Evolutionary conservation across 202 grass and related monocot species (phyloP), one percentile per base, ranked within the genome.

Genomic region (Carex sylvatica): DNA sequence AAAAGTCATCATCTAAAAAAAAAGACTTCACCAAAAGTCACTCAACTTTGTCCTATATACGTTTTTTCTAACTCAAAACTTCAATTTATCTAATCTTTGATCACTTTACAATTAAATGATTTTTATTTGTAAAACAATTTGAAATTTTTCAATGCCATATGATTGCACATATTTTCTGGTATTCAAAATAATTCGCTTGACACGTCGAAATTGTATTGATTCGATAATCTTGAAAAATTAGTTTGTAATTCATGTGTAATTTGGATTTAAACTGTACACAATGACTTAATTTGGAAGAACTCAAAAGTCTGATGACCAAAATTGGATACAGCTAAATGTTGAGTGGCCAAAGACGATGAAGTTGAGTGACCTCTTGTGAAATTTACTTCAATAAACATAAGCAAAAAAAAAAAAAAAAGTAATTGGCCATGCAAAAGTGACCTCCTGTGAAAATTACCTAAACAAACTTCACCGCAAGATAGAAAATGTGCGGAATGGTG

Each of bases 401-500:
- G 10, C 42, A 22, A 74, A 18, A 64, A 44, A 44, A 38, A 36
- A 36, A 36, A 7, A 40, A 44, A 0, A 55, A 52, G 38, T 6
- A 52, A 51, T 26, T n/a, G 22, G 19, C 10, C 52, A 63, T 14
- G 38, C 42, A 20, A 38, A 20, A 38, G 31, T 40, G 36, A 40
- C 36, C 0, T 40, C 36, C 6, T 40, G 36, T 40, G 36, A 40
- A 40, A 40, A 6, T 40, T 40, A 40, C 36, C 36, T 40, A 40
- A 70, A 82, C 4, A 35, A 77, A 82, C 46, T 81, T 84, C 53
- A 60, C 33, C 44, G 40, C 40, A 33, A 52, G 59, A 47, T 79
- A 30, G 61, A 12, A 66, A 55, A 75, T 42, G 73, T 33, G 13
- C 68, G 70, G 20, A 81, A 82, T 26, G 86, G 83, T 33, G 84